Percentiles rank a stretch among this genome's conserved stretches.
Conservation (phyloP, 441 rosid species). For the Flueggea neowawraea region DNA sequence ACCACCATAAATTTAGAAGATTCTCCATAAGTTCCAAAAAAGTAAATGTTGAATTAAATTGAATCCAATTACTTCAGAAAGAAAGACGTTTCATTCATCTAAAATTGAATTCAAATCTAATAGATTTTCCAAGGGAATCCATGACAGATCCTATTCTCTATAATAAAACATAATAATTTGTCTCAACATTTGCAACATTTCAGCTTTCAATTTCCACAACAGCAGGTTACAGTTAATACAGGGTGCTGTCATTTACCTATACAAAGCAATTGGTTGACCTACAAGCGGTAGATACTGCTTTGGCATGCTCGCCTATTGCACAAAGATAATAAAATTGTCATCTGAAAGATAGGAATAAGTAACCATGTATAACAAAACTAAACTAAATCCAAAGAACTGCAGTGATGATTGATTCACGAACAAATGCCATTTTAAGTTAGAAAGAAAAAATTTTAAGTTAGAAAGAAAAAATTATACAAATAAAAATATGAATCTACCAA, state of each 20-base stretch:
- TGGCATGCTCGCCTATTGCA: conserved; percentile 82
- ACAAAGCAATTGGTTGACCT: conserved; percentile 90
- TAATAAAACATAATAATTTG: too few relatives aligned
- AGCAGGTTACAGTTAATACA: not conserved
- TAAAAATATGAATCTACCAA: too few relatives aligned
- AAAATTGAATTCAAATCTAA: not conserved
- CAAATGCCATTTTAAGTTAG: not conserved
- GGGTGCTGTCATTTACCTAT: conserved; percentile 54
- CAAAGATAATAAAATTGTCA: conserved; percentile 38
- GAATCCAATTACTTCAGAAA: not conserved
- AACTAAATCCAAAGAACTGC: not conserved
- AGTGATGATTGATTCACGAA: not conserved
- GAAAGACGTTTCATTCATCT: not conserved
- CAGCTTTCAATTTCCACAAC: not conserved
- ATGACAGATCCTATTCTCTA: too few relatives aligned
- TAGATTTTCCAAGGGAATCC: not conserved
- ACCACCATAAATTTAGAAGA: too few relatives aligned
- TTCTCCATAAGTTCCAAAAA: too few relatives aligned
- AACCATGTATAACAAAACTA: conserved; percentile 15
- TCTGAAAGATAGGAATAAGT: conserved; percentile 21
- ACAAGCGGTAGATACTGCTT: conserved; percentile 94
- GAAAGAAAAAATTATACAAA: too few relatives aligned
- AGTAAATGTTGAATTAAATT: too few relatives aligned
- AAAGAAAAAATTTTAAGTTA: not conserved
- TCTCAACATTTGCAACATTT: too few relatives aligned